Base-by-base conservation (phyloP, 1,284 basidiomycete genomes). In the Stygiomarasmius scandens region DNA sequence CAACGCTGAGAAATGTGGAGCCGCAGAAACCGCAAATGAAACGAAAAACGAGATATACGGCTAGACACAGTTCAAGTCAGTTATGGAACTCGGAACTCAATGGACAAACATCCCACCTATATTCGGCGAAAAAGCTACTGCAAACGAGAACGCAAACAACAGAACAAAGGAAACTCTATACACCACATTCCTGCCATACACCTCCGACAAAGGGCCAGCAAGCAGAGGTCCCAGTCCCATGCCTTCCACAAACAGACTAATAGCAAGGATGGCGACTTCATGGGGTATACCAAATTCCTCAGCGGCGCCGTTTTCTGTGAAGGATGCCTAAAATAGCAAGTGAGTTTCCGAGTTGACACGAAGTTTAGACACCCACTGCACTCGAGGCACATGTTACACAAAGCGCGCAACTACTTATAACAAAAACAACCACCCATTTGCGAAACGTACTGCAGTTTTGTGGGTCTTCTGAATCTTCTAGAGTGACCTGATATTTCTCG, bases 1-100 rank as follows among this genome's bases (percentile, higher is more conserved):
- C 86, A 1, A 95, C 92, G 56, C 84, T 87, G 22, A 95, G 73
- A 70, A 95, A 95, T 0, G 90, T 86, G 0, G 88, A 77, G 0
- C 91, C 83, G 58, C 79, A 84, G 53, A 89, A 81, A 0, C 92
- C 92, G 27, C 82, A 83, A 20, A 90, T 63, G 67, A 90, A 90
- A 3, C 90, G 84, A 63, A 91, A 91, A 10, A 88, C 75, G 9
- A 92, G 73, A 63, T 83, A 83, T 0, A 86, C 80, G 10, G 74
- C 83, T 75, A 36, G 20, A 43, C 22, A 79, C 55, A 47, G 29
- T 27, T 41, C n/a, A n/a, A n/a, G 48, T 23, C 67, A 54, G 50
- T 23, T 24, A 12, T 2, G n/a, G 48, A 14, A 2, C 9, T 24
- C 45, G 16, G 20, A 2, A 51, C 14, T 12, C 20, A 34, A 44